Base-by-base conservation (phyloP, 1,284 basidiomycete genomes). In the Phlebopus sp. region DNA sequence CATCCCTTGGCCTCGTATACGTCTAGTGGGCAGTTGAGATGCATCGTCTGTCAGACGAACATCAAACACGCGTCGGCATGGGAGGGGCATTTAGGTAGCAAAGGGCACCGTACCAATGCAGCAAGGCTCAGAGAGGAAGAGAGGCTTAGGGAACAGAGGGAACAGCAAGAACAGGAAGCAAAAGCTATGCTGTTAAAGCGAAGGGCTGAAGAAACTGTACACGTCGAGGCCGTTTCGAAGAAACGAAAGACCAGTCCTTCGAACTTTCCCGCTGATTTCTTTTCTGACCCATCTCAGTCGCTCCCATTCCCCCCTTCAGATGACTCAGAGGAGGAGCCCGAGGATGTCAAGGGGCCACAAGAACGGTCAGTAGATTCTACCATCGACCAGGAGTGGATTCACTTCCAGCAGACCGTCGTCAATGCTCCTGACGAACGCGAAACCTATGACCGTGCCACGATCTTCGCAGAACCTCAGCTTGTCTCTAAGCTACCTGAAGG, bases 11-110 rank as follows among this genome's bases (percentile, higher is more conserved):
- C 89, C 7, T 65, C 79, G 1, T 92, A 92, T 61, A 79, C 70
- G 8, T 54, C 77, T 5, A 66, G 69, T 15, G 84, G 84, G 27
- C 81, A 86, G 59, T 74, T 92, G 23, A 78, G 81, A 51, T 92
- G 90, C 57, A 59, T 71, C 2, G 78, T 81, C 27, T 92, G 90
- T 60, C 74, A 74, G 1, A 73, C 70, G 10, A 54, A 70, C 21
- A 72, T 92, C 50, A 92, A 90, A 59, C 78, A 86, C 56, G 77
- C 86, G 3, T 79, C 82, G 17, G 82, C 85, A n/a, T 92, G 89
- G 90, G 82, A 89, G 49, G 87, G 88, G 13, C 88, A 91, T 64
- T 63, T 91, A n/a, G 87, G 84, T 9, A 88, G 82, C 70, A 92
- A 90, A 68, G 69, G 67, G 3, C 89, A 90, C 63, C 81, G 84